Evolutionary conservation across 805 yeast genomes (phyloP).

Genomic region (Metschnikowia rubicola): DNA sequence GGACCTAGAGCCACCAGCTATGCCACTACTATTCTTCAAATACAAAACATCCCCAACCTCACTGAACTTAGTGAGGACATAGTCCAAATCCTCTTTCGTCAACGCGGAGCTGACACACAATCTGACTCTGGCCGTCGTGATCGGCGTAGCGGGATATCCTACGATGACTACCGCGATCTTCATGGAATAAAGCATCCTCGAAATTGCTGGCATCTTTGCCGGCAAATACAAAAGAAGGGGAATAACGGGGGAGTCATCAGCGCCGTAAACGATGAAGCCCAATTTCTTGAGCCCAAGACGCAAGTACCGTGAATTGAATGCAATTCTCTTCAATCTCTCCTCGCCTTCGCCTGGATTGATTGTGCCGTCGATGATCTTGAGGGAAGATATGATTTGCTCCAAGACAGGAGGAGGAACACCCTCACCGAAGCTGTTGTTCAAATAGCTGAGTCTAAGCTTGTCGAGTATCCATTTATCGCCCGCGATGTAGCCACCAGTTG

Average conservation of each 20-base stretch:
- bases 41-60: constrained; percentile 75
- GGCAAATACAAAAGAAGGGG: constrained; percentile 88
- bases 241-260: constrained; percentile 94
- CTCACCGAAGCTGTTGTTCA: constrained; percentile 78
- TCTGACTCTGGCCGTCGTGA: constrained; percentile 84
- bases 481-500: constrained; percentile 97
- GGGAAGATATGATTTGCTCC: constrained; percentile 78
- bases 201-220: constrained; percentile 89
- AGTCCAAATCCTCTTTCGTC: constrained; percentile 91
- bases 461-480: constrained; percentile 68
- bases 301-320: constrained; percentile 91
- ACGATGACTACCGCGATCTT: constrained; percentile 94
- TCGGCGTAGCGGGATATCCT: constrained; percentile 97
- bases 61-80: constrained; percentile 62
- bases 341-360: constrained; percentile 89
- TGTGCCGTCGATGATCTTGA: constrained; percentile 76
- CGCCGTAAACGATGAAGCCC: constrained; percentile 93
- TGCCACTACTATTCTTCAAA: constrained; percentile 75
- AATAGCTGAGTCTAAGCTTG: constrained; percentile 65
- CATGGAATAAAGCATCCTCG: constrained; percentile 72
- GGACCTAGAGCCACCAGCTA: constrained; percentile 64
- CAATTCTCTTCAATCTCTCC: constrained; percentile 87
- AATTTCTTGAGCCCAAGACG: constrained; percentile 86
- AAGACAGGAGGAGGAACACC: constrained; percentile 88
- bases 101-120: constrained; percentile 89